Percentiles rank a stretch among this genome's conserved stretches.
Conservation (phyloP, 2,329 filamentous ascomycete species). For the Penicillium aurantiogriseum region DNA sequence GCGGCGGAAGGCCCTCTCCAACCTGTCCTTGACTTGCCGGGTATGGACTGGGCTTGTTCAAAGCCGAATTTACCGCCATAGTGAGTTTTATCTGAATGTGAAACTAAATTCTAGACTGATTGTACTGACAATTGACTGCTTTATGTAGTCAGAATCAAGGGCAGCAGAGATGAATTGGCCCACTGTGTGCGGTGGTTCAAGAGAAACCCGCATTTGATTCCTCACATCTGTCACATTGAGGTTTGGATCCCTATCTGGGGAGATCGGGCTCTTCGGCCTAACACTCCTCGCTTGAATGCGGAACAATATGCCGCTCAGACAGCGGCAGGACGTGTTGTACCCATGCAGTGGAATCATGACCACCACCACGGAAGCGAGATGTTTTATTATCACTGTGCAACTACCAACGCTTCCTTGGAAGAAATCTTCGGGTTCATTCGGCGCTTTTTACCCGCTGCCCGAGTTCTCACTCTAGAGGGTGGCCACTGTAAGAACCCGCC, state of each 20-base stretch:
- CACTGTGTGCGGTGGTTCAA: constrained; percentile 62
- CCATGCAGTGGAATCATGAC: not conserved
- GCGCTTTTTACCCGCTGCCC: constrained; percentile 58
- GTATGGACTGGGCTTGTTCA: constrained; percentile 69
- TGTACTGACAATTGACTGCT: not conserved
- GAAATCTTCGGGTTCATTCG: constrained; percentile 66
- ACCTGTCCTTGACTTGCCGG: constrained; percentile 58
- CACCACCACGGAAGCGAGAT: constrained; percentile 3
- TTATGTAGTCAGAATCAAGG: constrained; percentile 66
- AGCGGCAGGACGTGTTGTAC: not conserved
- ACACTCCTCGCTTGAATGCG: constrained; percentile 17
- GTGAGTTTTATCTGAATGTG: constrained; percentile 27
- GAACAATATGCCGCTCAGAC: not conserved
- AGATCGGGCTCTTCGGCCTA: constrained; percentile 52
- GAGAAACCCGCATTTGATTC: constrained; percentile 57
- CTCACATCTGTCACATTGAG: constrained; percentile 70
- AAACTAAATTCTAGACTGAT: not conserved
- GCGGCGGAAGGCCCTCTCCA: constrained; percentile 64
- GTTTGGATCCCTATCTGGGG: constrained; percentile 74
- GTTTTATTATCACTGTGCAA: constrained; percentile 32
- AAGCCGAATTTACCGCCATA: constrained; percentile 69
- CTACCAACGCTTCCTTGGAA: constrained; percentile 67
- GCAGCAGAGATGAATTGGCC: constrained; percentile 61
- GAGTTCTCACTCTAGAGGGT: constrained; percentile 71
- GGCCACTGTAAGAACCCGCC: constrained; percentile 74